Conservation (phyloP, 805 yeast genomes). For the Kazachstania kunashirensis region DNA sequence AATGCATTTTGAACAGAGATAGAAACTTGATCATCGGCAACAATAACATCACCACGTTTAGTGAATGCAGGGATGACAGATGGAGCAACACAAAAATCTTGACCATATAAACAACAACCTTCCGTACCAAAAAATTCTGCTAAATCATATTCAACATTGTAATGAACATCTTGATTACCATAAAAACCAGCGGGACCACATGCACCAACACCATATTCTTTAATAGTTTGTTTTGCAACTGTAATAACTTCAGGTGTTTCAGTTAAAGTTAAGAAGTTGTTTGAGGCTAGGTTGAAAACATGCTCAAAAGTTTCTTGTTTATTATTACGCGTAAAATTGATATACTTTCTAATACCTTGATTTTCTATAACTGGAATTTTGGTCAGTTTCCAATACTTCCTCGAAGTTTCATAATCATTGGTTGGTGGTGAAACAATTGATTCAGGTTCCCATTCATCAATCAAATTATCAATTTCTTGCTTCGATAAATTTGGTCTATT, state of each 20-base stretch:
- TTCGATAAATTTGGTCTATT: constrained; percentile 52
- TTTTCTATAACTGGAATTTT: constrained; percentile 57
- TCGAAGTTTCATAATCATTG: neutral
- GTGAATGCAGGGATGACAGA: constrained; percentile 88
- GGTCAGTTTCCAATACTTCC: constrained; percentile 43
- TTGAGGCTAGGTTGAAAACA: constrained; percentile 58
- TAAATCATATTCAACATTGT: constrained; percentile 63
- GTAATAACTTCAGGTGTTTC: constrained; percentile 37
- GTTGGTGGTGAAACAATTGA: constrained; percentile 45
- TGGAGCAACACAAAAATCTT: constrained; percentile 78
- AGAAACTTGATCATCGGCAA: constrained; percentile 73
- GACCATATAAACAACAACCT: constrained; percentile 78
- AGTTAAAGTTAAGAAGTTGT: constrained; percentile 62
- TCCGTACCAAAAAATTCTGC: constrained; percentile 71
- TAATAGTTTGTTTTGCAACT: constrained; percentile 49
- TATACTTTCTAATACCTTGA: constrained; percentile 34
- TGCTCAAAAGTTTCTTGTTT: constrained; percentile 23
- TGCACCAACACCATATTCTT: constrained; percentile 85
- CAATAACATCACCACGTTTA: constrained; percentile 87
- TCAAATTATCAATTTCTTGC: constrained; percentile 68
- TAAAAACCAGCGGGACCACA: constrained; percentile 98
- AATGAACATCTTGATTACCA: constrained; percentile 90
- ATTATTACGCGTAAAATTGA: constrained; percentile 22
- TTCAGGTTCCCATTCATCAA: constrained; percentile 89
- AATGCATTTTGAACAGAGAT: constrained; percentile 82